Evolutionary conservation across 2,329 filamentous ascomycete species (phyloP), one percentile per base, ranked within the genome.

Genomic region (Coniella vitis): DNA sequence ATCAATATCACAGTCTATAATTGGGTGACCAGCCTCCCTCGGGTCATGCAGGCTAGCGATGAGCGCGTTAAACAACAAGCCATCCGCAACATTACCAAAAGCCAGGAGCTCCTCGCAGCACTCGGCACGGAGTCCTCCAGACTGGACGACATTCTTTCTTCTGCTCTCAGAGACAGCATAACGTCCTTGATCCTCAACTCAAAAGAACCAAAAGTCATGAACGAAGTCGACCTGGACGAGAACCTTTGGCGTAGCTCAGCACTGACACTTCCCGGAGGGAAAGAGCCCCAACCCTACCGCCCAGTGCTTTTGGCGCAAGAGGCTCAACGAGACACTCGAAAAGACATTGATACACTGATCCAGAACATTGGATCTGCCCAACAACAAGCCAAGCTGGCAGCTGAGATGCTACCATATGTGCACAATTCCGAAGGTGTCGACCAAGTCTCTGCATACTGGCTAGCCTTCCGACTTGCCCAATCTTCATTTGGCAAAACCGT

Each of bases 31-130:
- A 84, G 87, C 36, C 75, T 98, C 16, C 84, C 91, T 4, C 79
- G 90, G 14, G 67, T 88, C 13, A 90, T 96, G 81, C 88, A 91
- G 62, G 80, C 83, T 8, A 85, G 83, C 56, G 90, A 97, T 58
- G 89, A 95, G 57, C 74, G 74, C n/a, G 72, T 76, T 22, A 95
- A 94, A 63, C 75, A 81, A 53, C 76, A 78, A 48, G 81, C 84
- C 2, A 76, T 97, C 21, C 76, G 77, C 22, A 87, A 91, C 54
- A 76, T 98, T n/a, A 79, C 84, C 13, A 84, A 83, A 41, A 83
- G 86, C 0, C 82, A 88, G 45, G 73, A 78, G 25, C 64, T 91
- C 7, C 69, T 93, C 17, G 76, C 75, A 16, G 71, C 76, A 4
- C 70, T 87, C 16, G 76, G 80, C 4, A 72, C 84, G 20, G 78